Conservation (phyloP, 2,329 filamentous ascomycete genomes). For the Anisogramma anomala region DNA sequence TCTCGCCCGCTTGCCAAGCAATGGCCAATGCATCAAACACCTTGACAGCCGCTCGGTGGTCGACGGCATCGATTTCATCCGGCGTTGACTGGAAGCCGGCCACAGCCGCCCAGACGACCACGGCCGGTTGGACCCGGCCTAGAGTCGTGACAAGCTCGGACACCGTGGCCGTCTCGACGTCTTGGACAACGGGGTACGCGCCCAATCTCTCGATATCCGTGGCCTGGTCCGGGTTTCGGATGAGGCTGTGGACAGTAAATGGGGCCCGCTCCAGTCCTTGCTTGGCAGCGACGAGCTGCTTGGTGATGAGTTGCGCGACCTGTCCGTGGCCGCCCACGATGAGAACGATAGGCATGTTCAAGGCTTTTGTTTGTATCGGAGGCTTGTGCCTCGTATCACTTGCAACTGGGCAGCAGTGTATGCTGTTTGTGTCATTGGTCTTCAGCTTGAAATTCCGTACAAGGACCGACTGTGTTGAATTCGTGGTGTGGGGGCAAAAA, state of each 20-base stretch:
- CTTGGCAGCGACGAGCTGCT: conserved; percentile 6
- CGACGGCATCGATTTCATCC: conserved; percentile 31
- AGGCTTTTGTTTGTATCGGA: too few relatives aligned
- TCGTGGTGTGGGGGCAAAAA: too few relatives aligned
- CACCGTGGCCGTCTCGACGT: conserved; percentile 28
- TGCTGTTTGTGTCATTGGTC: too few relatives aligned
- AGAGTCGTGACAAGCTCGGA: conserved; percentile 28
- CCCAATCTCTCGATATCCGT: conserved; percentile 27
- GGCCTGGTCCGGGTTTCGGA: conserved; percentile 23
- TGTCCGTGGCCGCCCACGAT: conserved; percentile 12
- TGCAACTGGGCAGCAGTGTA: too few relatives aligned
- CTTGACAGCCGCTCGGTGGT: conserved; percentile 33
- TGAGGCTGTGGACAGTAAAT: conserved; percentile 18
- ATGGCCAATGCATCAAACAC: conserved; percentile 32
- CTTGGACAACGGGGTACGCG: conserved; percentile 31
- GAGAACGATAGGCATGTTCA: conserved; percentile 6
- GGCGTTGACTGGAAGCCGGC: conserved; percentile 23
- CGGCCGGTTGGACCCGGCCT: conserved; percentile 21
- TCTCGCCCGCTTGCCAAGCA: conserved; percentile 22
- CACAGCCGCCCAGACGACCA: conserved; percentile 25
- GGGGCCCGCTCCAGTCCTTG: conserved; percentile 1
- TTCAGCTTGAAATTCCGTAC: too few relatives aligned
- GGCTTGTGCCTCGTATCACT: too few relatives aligned
- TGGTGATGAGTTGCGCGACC: conserved; percentile 10
- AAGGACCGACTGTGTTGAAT: too few relatives aligned